Conservation (phyloP, 73 alveolate genomes). For the Tetrahymena thermophila region DNA sequence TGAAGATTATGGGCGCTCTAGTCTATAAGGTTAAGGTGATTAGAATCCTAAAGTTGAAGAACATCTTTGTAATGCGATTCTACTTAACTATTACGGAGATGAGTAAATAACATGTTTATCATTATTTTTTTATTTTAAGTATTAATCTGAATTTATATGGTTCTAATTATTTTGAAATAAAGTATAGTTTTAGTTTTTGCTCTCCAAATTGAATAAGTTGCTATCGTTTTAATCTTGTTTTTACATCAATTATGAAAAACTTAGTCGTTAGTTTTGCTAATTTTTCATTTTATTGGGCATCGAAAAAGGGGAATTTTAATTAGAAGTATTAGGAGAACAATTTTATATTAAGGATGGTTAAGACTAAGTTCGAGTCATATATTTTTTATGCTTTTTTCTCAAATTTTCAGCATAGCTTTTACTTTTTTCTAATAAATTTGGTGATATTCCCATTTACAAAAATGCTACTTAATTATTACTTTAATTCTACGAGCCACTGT, state of each 20-base stretch:
- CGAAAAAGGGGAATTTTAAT: neutral
- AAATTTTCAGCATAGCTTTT: neutral
- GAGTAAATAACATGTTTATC: neutral
- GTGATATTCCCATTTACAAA: neutral
- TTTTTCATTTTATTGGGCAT: neutral
- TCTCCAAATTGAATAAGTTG: neutral
- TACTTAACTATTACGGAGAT: neutral
- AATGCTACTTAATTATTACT: neutral
- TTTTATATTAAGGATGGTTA: neutral
- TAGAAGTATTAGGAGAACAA: neutral
- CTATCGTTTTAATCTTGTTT: neutral
- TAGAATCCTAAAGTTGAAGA: neutral
- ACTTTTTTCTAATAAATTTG: neutral
- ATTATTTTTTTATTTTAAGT: too few relatives aligned
- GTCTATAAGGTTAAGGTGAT: neutral
- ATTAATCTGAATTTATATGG: neutral
- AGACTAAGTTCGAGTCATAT: neutral
- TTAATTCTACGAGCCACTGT: neutral
- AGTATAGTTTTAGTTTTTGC: neutral
- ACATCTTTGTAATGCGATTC: neutral
- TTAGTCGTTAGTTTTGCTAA: neutral
- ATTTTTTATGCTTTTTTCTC: neutral
- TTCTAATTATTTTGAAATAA: too few relatives aligned
- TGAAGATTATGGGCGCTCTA: neutral
- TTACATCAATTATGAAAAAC: neutral